Evolutionary conservation across 345 rosid species (phyloP).

Genomic region (Eutrema yunnanense): DNA sequence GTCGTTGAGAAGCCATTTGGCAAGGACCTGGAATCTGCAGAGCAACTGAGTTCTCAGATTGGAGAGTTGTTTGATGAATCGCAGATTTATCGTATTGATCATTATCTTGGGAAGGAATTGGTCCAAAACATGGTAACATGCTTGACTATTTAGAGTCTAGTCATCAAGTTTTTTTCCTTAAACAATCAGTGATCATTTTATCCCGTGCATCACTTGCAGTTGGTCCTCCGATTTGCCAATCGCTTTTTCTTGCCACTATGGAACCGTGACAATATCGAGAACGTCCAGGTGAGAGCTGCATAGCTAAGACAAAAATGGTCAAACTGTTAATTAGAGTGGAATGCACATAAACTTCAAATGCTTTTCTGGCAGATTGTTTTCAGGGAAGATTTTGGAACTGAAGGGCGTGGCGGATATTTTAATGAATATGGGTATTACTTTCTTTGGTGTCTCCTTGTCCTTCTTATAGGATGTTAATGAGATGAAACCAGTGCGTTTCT

Average conservation of each 20-base stretch:
- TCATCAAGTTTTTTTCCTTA: background rate
- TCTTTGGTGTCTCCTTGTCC: background rate
- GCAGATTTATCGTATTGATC: conserved; percentile 72
- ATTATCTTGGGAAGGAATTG: conserved; percentile 94
- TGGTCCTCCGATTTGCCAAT: conserved; percentile 97
- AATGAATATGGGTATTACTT: conserved; percentile 79
- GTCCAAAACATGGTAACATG: conserved; percentile 64
- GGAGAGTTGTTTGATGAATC: conserved; percentile 30
- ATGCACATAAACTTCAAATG: background rate
- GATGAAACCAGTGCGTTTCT: background rate
- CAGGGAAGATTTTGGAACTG: conserved; percentile 97
- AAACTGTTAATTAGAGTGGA: background rate
- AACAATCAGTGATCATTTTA: background rate
- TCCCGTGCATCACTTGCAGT: conserved; percentile 11
- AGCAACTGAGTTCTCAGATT: conserved; percentile 32
- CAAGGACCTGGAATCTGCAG: conserved; percentile 61
- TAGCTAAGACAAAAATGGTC: conserved; percentile 6
- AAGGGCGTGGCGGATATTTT: conserved; percentile 98
- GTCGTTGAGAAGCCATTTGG: conserved; percentile 99
- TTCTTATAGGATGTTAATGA: background rate
- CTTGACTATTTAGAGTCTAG: background rate
- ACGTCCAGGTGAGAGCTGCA: conserved; percentile 67
- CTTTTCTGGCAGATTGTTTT: conserved; percentile 65
- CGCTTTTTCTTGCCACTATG: conserved; percentile 91
- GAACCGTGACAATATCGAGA: conserved; percentile 96